Conservation (phyloP, 495 filamentous ascomycete genomes). For the Penicillium lividum region DNA sequence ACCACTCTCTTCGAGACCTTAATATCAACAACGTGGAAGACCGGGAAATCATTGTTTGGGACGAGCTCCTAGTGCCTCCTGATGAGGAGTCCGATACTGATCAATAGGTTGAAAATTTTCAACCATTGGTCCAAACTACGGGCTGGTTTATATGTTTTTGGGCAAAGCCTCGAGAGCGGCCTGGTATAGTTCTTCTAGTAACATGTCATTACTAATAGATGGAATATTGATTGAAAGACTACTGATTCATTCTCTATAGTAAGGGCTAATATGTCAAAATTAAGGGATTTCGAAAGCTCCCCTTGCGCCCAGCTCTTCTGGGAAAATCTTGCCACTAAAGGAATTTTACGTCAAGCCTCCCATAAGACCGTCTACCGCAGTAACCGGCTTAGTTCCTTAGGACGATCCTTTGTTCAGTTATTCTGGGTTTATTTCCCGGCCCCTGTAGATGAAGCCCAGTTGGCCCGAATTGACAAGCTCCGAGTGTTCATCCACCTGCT, state of each 20-base stretch:
- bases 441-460: neutral
- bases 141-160: neutral
- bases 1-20: too few relatives aligned
- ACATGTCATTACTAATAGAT: neutral
- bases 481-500: neutral
- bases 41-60: too few relatives aligned
- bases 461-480: neutral
- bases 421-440: constrained; percentile 5
- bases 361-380: neutral
- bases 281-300: neutral
- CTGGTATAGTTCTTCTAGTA: neutral
- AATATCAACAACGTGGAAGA: too few relatives aligned
- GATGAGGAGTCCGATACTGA: neutral
- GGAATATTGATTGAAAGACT: neutral
- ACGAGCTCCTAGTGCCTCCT: neutral
- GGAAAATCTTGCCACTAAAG: neutral
- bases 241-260: neutral
- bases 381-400: neutral
- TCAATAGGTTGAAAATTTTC: neutral
- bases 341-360: neutral
- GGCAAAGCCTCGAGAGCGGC: neutral
- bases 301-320: neutral
- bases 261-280: neutral
- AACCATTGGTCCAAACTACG: neutral
- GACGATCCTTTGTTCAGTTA: neutral